Percentiles rank a stretch among this genome's conserved stretches.
These are phyloP conservation scores for Nicotiana knightiana DNA, from an alignment of 257 asterid genomes.

Conservation along the genomic window DNA sequence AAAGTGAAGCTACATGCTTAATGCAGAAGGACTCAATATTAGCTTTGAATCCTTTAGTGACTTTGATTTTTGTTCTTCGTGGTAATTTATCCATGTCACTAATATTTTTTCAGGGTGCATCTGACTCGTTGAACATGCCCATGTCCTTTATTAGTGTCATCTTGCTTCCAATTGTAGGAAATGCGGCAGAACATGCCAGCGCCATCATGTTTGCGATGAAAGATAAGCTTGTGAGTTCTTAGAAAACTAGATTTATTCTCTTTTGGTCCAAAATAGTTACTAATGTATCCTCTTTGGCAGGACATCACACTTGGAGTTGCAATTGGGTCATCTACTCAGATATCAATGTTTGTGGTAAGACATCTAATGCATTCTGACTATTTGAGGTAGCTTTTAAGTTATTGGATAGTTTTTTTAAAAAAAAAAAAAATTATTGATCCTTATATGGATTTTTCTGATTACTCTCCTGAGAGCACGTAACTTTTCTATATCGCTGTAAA, in stretches of 20 bases:
- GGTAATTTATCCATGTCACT: background rate
- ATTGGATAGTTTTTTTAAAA: background rate
- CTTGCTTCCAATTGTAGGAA: constrained; percentile 92
- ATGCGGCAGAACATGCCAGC: constrained; percentile 97
- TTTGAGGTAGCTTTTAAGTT: background rate
- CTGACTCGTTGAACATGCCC: constrained; percentile 82
- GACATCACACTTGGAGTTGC: constrained; percentile 83
- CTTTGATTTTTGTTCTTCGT: background rate
- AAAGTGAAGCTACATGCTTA: background rate
- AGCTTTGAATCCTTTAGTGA: background rate
- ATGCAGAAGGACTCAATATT: background rate
- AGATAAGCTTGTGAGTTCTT: constrained; percentile 47
- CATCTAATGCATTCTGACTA: background rate
- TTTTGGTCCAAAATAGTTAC: constrained; percentile 2
- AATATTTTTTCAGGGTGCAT: constrained; percentile 66
- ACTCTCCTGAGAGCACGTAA: background rate
- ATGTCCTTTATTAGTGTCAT: constrained; percentile 84
- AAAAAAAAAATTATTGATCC: background rate
- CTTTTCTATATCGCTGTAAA: background rate
- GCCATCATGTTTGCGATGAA: constrained; percentile 99
- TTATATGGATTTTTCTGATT: background rate
- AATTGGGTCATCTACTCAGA: constrained; percentile 95
- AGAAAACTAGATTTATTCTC: background rate
- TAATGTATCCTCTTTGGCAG: constrained; percentile 20
- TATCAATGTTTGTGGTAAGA: constrained; percentile 96